Evolutionary conservation across 805 yeast species (phyloP).

Genomic region (Dipodascus albidus): DNA sequence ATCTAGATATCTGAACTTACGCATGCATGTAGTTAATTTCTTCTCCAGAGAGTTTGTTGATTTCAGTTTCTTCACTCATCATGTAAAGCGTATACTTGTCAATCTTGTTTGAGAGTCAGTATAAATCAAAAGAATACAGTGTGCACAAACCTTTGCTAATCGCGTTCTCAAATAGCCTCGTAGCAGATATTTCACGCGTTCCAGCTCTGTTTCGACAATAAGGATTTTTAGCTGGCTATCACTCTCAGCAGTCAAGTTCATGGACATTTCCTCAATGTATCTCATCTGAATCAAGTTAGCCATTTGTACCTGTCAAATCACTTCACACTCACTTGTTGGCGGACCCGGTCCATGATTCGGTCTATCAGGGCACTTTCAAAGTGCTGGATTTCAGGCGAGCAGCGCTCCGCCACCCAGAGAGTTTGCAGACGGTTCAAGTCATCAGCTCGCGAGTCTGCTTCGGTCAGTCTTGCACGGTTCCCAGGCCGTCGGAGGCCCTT

Average conservation of each 20-base stretch:
- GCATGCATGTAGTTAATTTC: conserved; percentile 59
- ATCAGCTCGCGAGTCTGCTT: conserved; percentile 19
- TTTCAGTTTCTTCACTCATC: conserved; percentile 31
- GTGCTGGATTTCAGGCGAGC: conserved; percentile 76
- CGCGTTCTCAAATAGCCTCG: conserved; percentile 74
- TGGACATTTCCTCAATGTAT: conserved; percentile 63
- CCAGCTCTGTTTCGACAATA: conserved; percentile 85
- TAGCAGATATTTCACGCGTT: conserved; percentile 71
- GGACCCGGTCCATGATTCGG: conserved; percentile 45
- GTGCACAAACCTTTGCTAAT: conserved; percentile 26
- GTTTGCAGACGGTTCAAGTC: conserved; percentile 38
- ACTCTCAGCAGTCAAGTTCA: conserved; percentile 42
- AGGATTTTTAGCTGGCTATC: conserved; percentile 70
- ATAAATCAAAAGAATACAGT: not conserved
- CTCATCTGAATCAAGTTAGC: conserved; percentile 43
- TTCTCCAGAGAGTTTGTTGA: conserved; percentile 38
- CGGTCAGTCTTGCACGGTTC: conserved; percentile 4
- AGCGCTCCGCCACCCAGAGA: conserved; percentile 76
- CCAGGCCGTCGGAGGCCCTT: conserved; percentile 39
- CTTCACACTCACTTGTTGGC: conserved; percentile 25
- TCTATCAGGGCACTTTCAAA: conserved; percentile 54
- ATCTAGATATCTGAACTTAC: no score
- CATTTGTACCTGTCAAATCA: no score
- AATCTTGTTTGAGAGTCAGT: conserved; percentile 30
- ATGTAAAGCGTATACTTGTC: conserved; percentile 59